A percentile compares a stretch with the other conserved stretches of the same genome.
Evolutionary conservation across 2,329 filamentous ascomycete species (phyloP).

Genomic region (Aspergillus chevalieri): DNA sequence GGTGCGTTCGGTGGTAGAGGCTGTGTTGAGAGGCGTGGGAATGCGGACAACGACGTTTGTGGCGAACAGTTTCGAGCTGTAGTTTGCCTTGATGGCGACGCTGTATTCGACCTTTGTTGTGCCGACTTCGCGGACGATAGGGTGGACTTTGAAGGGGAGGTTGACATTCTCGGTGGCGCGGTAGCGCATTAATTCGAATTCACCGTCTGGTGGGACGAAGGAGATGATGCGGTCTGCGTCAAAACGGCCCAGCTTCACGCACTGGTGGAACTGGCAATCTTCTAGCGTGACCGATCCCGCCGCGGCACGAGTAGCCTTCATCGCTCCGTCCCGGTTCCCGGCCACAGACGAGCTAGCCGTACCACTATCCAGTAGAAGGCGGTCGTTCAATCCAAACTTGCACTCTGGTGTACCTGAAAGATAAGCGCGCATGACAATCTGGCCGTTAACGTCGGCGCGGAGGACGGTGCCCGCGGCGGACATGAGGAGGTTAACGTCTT

Average conservation of each 20-base stretch:
- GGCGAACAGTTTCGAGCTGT: constrained; percentile 90
- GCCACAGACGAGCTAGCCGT: constrained; percentile 54
- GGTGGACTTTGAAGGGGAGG: constrained; percentile 95
- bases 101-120: constrained; percentile 98
- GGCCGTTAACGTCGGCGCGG: constrained; percentile 90
- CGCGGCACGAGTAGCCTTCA: constrained; percentile 89
- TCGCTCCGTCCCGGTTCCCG: constrained; percentile 43
- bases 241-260: constrained; percentile 94
- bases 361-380: constrained; percentile 78
- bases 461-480: constrained; percentile 94
- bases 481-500: constrained; percentile 98
- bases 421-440: constrained; percentile 98
- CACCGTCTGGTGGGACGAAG: constrained; percentile 92
- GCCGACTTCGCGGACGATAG: constrained; percentile 94
- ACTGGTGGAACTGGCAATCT: constrained; percentile 98
- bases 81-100: constrained; percentile 95
- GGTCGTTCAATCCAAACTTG: constrained; percentile 97
- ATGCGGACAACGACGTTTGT: constrained; percentile 94
- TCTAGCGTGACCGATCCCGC: constrained; percentile 93
- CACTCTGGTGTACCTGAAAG: constrained; percentile 94
- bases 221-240: constrained; percentile 95
- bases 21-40: constrained; percentile 93
- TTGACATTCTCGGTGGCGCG: constrained; percentile 98
- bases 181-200: constrained; percentile 98
- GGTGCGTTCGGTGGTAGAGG: constrained; percentile 84